phyloP scores from a whole-genome alignment of 257 asterid species.

The Capsicum rhomboideum region DNA sequence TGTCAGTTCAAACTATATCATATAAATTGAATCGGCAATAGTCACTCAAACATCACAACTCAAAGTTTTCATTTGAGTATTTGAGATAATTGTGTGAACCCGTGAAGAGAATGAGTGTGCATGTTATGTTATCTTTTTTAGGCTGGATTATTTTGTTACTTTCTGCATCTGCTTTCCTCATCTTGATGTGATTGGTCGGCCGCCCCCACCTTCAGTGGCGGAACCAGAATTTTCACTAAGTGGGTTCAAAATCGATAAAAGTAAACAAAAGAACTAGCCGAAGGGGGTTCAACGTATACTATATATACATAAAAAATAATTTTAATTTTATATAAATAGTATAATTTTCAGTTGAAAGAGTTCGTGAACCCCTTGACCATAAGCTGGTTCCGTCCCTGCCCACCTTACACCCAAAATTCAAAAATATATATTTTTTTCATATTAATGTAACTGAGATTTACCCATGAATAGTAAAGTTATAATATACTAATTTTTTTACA shows the following conservation, averaged over 20 bases:
- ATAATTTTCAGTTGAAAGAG: no score
- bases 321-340: no score
- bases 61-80: neutral
- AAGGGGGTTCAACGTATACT: no score
- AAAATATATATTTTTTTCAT: neutral
- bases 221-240: no score
- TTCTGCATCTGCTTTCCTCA: neutral
- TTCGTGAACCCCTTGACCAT: no score
- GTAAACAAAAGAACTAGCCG: no score
- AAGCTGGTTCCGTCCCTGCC: no score
- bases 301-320: no score
- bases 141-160: neutral
- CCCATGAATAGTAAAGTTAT: neutral
- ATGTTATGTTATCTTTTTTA: neutral
- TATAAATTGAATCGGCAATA: neutral
- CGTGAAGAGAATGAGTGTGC: neutral
- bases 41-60: neutral
- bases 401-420: neutral
- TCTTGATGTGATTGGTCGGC: conserved; percentile 9
- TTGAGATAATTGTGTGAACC: neutral
- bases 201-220: no score
- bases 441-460: neutral
- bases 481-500: neutral
- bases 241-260: no score
- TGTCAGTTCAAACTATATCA: neutral